Conservation (phyloP, 768 basidiomycete genomes). For the Agaricus sinodeliciosus region DNA sequence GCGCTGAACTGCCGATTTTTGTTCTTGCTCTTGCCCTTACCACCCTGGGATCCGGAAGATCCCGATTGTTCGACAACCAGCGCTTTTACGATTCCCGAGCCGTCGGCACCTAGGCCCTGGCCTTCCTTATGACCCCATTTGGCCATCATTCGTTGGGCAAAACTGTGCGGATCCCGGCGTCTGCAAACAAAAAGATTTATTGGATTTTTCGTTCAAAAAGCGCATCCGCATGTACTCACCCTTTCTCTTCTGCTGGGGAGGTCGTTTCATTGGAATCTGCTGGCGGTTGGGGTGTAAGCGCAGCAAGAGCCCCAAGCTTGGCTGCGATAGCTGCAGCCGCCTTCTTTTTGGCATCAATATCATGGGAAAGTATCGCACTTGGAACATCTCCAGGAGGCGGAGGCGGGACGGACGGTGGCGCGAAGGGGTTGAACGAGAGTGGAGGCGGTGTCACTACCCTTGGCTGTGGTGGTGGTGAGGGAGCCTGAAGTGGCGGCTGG, state of each 20-base stretch:
- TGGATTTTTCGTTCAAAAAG: too few relatives aligned
- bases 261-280: slow-evolving; percentile 19
- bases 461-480: slow-evolving; percentile 17
- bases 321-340: slow-evolving; percentile 83
- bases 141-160: slow-evolving; percentile 86
- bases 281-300: slow-evolving; percentile 21
- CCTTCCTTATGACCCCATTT: slow-evolving; percentile 97
- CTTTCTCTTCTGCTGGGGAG: slow-evolving; percentile 19
- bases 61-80: slow-evolving; percentile 70
- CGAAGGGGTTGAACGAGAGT: slow-evolving; percentile 66
- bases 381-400: slow-evolving; percentile 30
- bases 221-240: neutral
- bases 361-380: slow-evolving; percentile 18
- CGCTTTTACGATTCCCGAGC: slow-evolving; percentile 83
- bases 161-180: slow-evolving; percentile 60
- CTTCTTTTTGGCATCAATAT: slow-evolving; percentile 63
- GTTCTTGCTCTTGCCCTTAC: slow-evolving; percentile 25
- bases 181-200: neutral
- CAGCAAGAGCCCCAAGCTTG: slow-evolving; percentile 51
- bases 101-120: slow-evolving; percentile 82
- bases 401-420: slow-evolving; percentile 53
- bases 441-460: slow-evolving; percentile 41
- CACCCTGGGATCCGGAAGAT: slow-evolving; percentile 20
- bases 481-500: slow-evolving; percentile 18
- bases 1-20: slow-evolving; percentile 30